These are phyloP conservation scores for Podospora tetraspora DNA, from an alignment of 495 filamentous ascomycete species.

Conservation along the genomic window DNA sequence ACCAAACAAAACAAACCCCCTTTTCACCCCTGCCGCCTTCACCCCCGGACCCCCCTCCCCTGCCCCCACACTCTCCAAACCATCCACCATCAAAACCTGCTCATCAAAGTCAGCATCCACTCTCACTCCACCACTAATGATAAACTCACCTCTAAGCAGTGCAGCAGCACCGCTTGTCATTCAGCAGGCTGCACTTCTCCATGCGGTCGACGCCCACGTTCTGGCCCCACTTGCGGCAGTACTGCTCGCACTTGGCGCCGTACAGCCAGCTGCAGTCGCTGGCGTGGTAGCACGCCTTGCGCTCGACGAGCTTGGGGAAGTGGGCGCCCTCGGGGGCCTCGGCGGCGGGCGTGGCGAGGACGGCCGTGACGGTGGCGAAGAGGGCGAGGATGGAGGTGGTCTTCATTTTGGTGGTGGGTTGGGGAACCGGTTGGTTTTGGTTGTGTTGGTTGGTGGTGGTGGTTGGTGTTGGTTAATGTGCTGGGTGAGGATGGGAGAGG, in stretches of 20 bases:
- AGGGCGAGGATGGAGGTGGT: slow-evolving; percentile 9
- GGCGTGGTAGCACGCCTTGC: slow-evolving; percentile 17
- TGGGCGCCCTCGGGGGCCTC: background rate
- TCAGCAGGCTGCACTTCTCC: slow-evolving; percentile 15
- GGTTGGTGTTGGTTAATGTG: background rate
- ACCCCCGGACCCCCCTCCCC: background rate
- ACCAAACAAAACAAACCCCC: background rate
- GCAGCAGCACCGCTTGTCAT: slow-evolving; percentile 17
- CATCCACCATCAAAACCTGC: background rate
- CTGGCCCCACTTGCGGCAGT: slow-evolving; percentile 15
- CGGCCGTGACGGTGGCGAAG: slow-evolving; percentile 2
- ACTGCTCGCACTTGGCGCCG: slow-evolving; percentile 14
- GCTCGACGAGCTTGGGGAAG: slow-evolving; percentile 13
- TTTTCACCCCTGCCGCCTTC: background rate
- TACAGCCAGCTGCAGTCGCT: slow-evolving; percentile 17
- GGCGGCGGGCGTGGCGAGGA: slow-evolving; percentile 9
- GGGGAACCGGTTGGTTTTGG: background rate
- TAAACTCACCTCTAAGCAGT: background rate
- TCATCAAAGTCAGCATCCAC: background rate
- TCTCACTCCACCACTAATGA: background rate
- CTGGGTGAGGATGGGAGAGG: background rate
- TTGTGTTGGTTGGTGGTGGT: background rate
- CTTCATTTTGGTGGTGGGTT: slow-evolving; percentile 6
- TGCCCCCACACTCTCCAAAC: background rate
- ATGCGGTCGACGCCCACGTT: slow-evolving; percentile 13